Evolutionary conservation across 2,329 filamentous ascomycete species (phyloP), one percentile per base, ranked within the genome.

Genomic region (Fusarium luffae): DNA sequence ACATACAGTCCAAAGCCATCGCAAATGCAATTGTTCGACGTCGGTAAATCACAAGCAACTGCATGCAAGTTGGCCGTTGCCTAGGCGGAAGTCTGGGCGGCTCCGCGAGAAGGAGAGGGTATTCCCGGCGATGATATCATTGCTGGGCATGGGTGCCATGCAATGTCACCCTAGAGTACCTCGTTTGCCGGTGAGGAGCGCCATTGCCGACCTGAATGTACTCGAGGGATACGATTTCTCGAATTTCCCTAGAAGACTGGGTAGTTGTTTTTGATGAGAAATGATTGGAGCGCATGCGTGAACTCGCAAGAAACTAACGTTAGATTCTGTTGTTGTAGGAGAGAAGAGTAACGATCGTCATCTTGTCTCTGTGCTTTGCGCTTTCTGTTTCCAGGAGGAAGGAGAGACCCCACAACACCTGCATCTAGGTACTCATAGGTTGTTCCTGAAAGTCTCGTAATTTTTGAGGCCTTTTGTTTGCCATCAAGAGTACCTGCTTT

Each of bases 201-300:
- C 54, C 54, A 42, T 37, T 52, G 42, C 41, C 43, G 59, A 46
- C 42, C 59, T 50, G 64, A 49, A 13, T 59, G 23, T 51, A 60
- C 60, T 44, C 28, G 7, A 8, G 13, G 21, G 23, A 41, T 51
- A 41, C 19, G 4, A 23, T 56, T 71, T 63, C 48, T 65, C 40
- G 67, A 70, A 70, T 51, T 23, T 13, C 28, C 43, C 9, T 16
- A 13, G 59, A 64, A 52, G 43, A 7, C 21, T 32, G 54, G 32
- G n/a, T 46, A n/a, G 19, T 21, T 32, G 12, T 4, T 19, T 12
- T 13, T 13, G 2, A 18, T 54, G 21, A 49, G 19, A 18, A n/a
- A 34, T 58, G 50, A 74, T 74, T 74, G 72, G 72, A 70, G 72
- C 72, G 72, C 72, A 72, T 74, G 58, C 7, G 41, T 21, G 41